phyloP scores from a whole-genome alignment of 495 filamentous ascomycete genomes.

The Hypoxylon perforatum region DNA sequence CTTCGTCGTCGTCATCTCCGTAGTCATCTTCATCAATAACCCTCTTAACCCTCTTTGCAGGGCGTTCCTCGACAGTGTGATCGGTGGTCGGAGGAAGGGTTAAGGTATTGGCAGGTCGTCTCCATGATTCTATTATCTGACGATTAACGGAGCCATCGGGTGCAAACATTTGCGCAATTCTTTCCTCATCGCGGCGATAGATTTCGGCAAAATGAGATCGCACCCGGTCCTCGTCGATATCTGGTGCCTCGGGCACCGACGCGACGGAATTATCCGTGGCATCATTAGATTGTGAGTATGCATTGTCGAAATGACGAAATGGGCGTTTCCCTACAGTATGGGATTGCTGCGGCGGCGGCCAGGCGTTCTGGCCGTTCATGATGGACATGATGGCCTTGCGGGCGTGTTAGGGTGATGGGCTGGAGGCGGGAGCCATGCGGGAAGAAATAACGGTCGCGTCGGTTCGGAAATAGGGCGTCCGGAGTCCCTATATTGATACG shows the following conservation, averaged over 20 bases:
- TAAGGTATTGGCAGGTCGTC: slow-evolving; percentile 47
- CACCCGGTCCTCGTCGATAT: slow-evolving; percentile 57
- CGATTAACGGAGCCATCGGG: slow-evolving; percentile 75
- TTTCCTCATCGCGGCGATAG: slow-evolving; percentile 53
- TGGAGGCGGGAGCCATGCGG: slow-evolving; percentile 61
- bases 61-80: slow-evolving; percentile 59
- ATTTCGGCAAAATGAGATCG: slow-evolving; percentile 57
- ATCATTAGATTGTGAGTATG: slow-evolving; percentile 48
- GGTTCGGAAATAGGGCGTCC: slow-evolving; percentile 52
- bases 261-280: slow-evolving; percentile 52
- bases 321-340: slow-evolving; percentile 50
- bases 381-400: slow-evolving; percentile 59
- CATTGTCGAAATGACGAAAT: slow-evolving; percentile 51
- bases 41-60: slow-evolving; percentile 62
- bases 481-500: slow-evolving; percentile 52
- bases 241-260: slow-evolving; percentile 65
- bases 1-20: slow-evolving; percentile 87
- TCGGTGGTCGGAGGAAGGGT: slow-evolving; percentile 58
- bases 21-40: slow-evolving; percentile 80
- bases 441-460: slow-evolving; percentile 56
- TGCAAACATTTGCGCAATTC: slow-evolving; percentile 74
- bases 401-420: slow-evolving; percentile 48
- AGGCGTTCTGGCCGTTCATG: slow-evolving; percentile 60
- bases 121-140: slow-evolving; percentile 52
- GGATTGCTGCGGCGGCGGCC: slow-evolving; percentile 53